These are phyloP conservation scores for Leccinum griseonigrum DNA, from an alignment of 1,284 basidiomycete genomes.

Conservation along the genomic window DNA sequence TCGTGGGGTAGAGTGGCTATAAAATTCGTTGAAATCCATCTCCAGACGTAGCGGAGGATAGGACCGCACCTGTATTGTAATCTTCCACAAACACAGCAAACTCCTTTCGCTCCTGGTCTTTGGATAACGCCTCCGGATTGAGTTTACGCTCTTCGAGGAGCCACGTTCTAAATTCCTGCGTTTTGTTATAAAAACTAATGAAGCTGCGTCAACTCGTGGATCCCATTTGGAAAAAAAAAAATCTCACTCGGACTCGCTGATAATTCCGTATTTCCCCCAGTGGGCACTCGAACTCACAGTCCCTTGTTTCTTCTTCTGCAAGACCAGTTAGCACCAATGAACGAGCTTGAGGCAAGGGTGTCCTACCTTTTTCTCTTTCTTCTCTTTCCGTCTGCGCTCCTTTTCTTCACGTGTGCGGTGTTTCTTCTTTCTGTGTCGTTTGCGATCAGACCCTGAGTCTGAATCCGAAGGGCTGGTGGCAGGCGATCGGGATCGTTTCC, in stretches of 20 bases:
- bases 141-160: conserved; percentile 85
- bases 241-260: conserved; percentile 77
- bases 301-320: conserved; percentile 56
- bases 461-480: conserved; percentile 35
- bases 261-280: conserved; percentile 88
- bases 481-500: conserved; percentile 39
- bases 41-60: neutral
- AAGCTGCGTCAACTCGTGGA: conserved; percentile 15
- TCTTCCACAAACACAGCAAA: conserved; percentile 81
- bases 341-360: neutral
- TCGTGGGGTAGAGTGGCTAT: conserved; percentile 85
- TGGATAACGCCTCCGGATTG: conserved; percentile 82
- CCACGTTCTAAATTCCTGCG: conserved; percentile 85
- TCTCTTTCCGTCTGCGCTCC: conserved; percentile 63
- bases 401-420: conserved; percentile 47
- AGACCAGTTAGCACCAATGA: conserved; percentile 2
- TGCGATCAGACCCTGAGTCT: conserved; percentile 37
- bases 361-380: conserved; percentile 63
- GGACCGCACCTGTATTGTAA: conserved; percentile 74
- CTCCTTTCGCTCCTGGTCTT: conserved; percentile 82
- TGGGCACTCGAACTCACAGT: conserved; percentile 52
- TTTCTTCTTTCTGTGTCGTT: conserved; percentile 46
- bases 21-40: neutral
- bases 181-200: conserved; percentile 71
- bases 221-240: neutral